Base-by-base conservation (phyloP, 1,139 yeast genomes). In the Debaryomyces singareniensis region DNA sequence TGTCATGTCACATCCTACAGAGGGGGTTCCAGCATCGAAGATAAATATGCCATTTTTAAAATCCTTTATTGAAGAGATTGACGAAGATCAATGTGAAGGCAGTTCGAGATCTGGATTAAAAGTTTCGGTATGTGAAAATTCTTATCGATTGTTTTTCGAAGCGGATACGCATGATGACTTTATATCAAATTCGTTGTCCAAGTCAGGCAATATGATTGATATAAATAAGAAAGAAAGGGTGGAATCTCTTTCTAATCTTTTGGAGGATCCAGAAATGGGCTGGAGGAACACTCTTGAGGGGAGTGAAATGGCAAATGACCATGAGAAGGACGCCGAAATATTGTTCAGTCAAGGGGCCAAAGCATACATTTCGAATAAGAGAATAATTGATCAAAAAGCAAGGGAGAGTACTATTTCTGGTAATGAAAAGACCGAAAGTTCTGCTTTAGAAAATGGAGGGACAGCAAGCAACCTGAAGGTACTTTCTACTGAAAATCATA, bases 1-100 rank as follows among this genome's bases (percentile, higher is more conserved):
- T 55, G 75, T 91, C 29, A 82, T 91, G 85, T 82, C 95, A 5
- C 94, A 86, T 45, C 97, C 98, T 24, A 91, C 99, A 2, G 98
- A 91, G 55, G 97, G 97, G 20, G 83, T 93, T 14, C 79, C 89
- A n/a, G 77, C 85, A n/a, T 77, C 83, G 20, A 76, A 74, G 38
- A 68, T 86, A 33, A 69, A 68, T 36, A 65, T 82, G 61, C 95
- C 95, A 28, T 84, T 85, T 53, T 60, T 81, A 34, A 80, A 75
- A 41, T 62, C 78, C 7, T 73, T 73, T 31, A 55, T 78, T 33
- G 83, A 75, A 28, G 65, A 61, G 25, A 74, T 72, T 16, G 76
- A 65, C 24, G 78, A 73, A 39, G 78, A 71, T n/a, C 66, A 61
- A 39, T 72, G 82, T 28, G 81, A 75, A 33, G 93, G 93, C 3